Percentiles rank a stretch among this genome's conserved stretches.
phyloP scores from a whole-genome alignment of 2,329 filamentous ascomycete species.

The Fusarium sp. region DNA sequence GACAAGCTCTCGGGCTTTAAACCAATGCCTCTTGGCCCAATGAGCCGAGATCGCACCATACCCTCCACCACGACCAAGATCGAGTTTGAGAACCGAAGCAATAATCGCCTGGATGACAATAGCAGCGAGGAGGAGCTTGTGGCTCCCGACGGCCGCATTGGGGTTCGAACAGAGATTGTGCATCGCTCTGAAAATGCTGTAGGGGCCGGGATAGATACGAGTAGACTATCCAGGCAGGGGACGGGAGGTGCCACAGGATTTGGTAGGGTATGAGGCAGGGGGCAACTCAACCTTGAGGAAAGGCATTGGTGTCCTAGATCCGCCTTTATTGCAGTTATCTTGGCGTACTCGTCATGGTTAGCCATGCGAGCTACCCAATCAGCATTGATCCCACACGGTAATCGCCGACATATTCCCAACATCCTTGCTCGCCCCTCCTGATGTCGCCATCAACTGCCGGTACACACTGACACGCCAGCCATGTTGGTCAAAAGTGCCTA shows the following conservation, averaged over 20 bases:
- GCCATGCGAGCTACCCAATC: not conserved
- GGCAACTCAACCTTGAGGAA: too few relatives aligned
- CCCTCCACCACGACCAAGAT: not conserved
- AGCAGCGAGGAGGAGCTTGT: slow-evolving; percentile 28
- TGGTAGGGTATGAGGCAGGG: not conserved
- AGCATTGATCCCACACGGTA: not conserved
- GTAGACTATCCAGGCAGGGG: not conserved
- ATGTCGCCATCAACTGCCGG: not conserved
- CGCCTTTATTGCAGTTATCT: not conserved
- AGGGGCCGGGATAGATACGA: not conserved
- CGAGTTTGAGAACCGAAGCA: slow-evolving; percentile 15
- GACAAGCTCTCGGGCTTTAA: slow-evolving; percentile 30
- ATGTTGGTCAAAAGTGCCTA: not conserved
- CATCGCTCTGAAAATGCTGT: not conserved
- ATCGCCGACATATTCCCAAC: not conserved
- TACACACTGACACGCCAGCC: not conserved
- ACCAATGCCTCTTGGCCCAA: slow-evolving; percentile 27
- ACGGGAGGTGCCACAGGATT: not conserved
- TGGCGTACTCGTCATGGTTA: not conserved
- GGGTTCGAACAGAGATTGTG: slow-evolving; percentile 25
- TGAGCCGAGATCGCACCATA: not conserved
- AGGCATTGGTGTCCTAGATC: too few relatives aligned
- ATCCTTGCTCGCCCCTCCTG: not conserved
- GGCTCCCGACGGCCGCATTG: slow-evolving; percentile 16
- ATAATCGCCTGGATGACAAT: slow-evolving; percentile 15